These are phyloP conservation scores for Lactifluus piperatus DNA, from an alignment of 768 basidiomycete genomes.

Conservation along the genomic window DNA sequence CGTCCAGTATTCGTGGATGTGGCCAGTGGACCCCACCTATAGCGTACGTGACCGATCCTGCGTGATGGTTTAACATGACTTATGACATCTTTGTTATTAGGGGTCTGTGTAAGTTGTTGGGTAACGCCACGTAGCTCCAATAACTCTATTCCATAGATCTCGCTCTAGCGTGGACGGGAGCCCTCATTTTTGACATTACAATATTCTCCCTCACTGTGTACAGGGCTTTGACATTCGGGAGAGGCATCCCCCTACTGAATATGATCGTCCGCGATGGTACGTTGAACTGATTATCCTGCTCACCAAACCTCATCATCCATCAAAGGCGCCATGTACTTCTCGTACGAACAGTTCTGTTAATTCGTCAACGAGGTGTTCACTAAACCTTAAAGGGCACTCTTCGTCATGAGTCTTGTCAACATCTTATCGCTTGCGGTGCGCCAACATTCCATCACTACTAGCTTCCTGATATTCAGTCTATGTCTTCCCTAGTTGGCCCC, in stretches of 20 bases:
- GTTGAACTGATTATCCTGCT: not conserved
- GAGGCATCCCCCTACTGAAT: not conserved
- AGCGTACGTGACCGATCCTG: not conserved
- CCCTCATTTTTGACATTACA: not conserved
- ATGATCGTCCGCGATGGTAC: conserved; percentile 12
- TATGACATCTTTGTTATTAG: not conserved
- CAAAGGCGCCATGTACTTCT: conserved; percentile 10
- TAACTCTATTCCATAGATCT: not conserved
- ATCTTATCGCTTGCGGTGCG: conserved; percentile 8
- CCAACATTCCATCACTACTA: not conserved
- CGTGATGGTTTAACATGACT: not conserved
- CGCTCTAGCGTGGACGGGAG: conserved; percentile 3
- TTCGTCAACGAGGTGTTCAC: not conserved
- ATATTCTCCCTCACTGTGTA: conserved; percentile 9
- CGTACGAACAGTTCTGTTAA: not conserved
- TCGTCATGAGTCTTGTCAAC: conserved; percentile 2
- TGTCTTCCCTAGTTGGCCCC: conserved; percentile 1
- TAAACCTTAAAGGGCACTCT: not conserved
- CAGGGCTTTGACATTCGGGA: conserved; percentile 3
- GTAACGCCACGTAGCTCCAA: too few species aligned
- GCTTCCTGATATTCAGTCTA: not conserved
- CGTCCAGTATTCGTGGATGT: conserved; percentile 1
- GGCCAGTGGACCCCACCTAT: not conserved
- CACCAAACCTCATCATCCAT: not conserved
- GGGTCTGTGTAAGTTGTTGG: not conserved